Percentiles rank a stretch among this genome's conserved stretches.
These are phyloP conservation scores for Syzygium aqueum DNA, from an alignment of 345 rosid genomes.

Conservation along the genomic window DNA sequence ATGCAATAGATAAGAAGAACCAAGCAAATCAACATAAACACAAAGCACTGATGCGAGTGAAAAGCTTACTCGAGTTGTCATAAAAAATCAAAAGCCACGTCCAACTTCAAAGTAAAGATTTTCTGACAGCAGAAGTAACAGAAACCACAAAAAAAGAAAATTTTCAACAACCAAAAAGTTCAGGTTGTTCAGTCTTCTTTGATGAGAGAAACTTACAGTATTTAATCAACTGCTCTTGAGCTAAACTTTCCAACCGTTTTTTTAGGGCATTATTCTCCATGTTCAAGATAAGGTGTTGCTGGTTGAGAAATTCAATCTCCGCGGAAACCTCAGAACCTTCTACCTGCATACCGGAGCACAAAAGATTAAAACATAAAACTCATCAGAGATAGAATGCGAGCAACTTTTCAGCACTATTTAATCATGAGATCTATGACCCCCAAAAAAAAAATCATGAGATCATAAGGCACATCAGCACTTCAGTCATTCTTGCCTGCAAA, in stretches of 20 bases:
- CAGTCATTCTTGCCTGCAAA: conserved; percentile 32
- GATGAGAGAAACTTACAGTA: conserved; percentile 23
- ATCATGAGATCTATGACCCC: neutral
- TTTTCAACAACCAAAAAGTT: neutral
- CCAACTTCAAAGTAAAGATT: neutral
- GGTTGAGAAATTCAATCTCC: conserved; percentile 53
- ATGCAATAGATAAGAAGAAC: neutral
- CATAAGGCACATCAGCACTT: neutral
- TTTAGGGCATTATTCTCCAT: conserved; percentile 68
- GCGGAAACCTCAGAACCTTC: conserved; percentile 68
- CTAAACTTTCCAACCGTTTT: conserved; percentile 53
- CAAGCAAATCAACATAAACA: neutral
- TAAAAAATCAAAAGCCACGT: neutral
- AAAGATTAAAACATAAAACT: neutral
- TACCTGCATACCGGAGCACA: conserved; percentile 18
- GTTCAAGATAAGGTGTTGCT: conserved; percentile 44
- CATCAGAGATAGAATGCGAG: neutral
- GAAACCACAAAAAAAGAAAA: neutral
- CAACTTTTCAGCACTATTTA: neutral
- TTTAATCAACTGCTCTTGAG: conserved; percentile 60
- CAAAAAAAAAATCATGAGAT: neutral
- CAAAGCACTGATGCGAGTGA: neutral
- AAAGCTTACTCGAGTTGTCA: neutral
- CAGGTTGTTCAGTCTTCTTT: neutral
- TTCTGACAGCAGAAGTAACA: neutral